These are phyloP conservation scores for Haplographium delicatum DNA, from an alignment of 495 filamentous ascomycete species.

Conservation along the genomic window DNA sequence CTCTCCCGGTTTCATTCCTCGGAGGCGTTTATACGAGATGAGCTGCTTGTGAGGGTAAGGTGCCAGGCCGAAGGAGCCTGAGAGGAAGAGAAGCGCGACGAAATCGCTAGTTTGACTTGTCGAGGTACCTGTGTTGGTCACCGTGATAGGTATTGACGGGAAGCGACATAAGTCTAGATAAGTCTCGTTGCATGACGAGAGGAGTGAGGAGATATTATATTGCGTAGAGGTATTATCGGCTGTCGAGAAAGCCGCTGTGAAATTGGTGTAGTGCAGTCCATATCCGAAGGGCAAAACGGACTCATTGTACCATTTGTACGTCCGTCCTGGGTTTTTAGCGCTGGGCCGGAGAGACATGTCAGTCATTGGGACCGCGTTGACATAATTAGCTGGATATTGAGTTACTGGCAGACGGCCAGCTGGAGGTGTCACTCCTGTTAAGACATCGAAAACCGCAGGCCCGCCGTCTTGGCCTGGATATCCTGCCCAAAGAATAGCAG, in stretches of 20 bases:
- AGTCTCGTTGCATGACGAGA: conserved; percentile 14
- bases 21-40: conserved; percentile 52
- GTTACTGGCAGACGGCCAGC: conserved; percentile 52
- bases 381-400: conserved; percentile 50
- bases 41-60: conserved; percentile 61
- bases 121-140: conserved; percentile 45
- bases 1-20: conserved; percentile 36
- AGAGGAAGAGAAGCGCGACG: conserved; percentile 50
- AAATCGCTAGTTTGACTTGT: conserved; percentile 46
- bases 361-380: conserved; percentile 43
- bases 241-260: conserved; percentile 11
- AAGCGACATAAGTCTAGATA: conserved; percentile 26
- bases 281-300: conserved; percentile 51
- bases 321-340: conserved; percentile 37
- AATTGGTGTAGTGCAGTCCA: conserved; percentile 47
- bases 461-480: conserved; percentile 77
- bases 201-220: conserved; percentile 19
- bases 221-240: not conserved
- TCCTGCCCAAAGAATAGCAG: conserved; percentile 79
- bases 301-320: conserved; percentile 56
- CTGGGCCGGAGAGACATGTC: conserved; percentile 50
- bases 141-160: conserved; percentile 35
- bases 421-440: conserved; percentile 35
- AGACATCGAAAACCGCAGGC: conserved; percentile 38
- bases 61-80: conserved; percentile 47